These are phyloP conservation scores for Colletotrichum karsti DNA, from an alignment of 2,329 filamentous ascomycete genomes.

Conservation along the genomic window DNA sequence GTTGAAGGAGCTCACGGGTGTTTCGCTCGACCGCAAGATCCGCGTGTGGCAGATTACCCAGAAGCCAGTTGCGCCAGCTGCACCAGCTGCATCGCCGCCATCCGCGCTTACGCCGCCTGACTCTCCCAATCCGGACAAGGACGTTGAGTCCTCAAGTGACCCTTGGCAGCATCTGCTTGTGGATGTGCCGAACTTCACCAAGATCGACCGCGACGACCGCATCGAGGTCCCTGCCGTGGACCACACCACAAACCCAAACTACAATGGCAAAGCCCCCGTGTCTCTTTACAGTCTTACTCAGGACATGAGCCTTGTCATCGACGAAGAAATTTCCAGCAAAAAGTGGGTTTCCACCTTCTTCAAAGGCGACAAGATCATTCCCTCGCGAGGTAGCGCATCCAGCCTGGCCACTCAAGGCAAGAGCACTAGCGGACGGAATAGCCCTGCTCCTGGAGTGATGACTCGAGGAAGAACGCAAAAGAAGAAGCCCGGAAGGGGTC, in stretches of 20 bases:
- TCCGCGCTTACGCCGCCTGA: constrained; percentile 49
- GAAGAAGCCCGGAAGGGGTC: constrained; percentile 73
- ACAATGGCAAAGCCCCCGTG: constrained; percentile 77
- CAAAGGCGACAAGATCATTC: constrained; percentile 43
- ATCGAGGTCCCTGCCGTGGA: constrained; percentile 54
- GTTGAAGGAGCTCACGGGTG: constrained; percentile 73
- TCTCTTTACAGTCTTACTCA: constrained; percentile 73
- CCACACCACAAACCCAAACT: constrained; percentile 76
- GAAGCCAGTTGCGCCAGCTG: constrained; percentile 41
- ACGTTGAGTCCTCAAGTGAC: constrained; percentile 34
- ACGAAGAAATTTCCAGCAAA: constrained; percentile 75
- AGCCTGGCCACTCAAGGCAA: constrained; percentile 44
- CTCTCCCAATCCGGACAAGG: constrained; percentile 43
- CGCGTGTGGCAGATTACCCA: constrained; percentile 75
- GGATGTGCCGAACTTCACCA: constrained; percentile 62
- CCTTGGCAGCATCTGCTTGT: constrained; percentile 53
- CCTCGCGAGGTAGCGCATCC: constrained; percentile 42
- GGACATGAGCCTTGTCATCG: constrained; percentile 82
- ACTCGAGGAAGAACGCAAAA: constrained; percentile 78
- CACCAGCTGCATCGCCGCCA: constrained; percentile 44
- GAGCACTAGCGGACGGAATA: constrained; percentile 73
- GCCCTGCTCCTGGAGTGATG: constrained; percentile 68
- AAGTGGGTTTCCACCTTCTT: constrained; percentile 63
- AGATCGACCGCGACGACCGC: constrained; percentile 31
- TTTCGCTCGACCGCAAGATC: constrained; percentile 77